These are phyloP conservation scores for Tephrocybe sp. DNA, from an alignment of 768 basidiomycete genomes.

Conservation along the genomic window DNA sequence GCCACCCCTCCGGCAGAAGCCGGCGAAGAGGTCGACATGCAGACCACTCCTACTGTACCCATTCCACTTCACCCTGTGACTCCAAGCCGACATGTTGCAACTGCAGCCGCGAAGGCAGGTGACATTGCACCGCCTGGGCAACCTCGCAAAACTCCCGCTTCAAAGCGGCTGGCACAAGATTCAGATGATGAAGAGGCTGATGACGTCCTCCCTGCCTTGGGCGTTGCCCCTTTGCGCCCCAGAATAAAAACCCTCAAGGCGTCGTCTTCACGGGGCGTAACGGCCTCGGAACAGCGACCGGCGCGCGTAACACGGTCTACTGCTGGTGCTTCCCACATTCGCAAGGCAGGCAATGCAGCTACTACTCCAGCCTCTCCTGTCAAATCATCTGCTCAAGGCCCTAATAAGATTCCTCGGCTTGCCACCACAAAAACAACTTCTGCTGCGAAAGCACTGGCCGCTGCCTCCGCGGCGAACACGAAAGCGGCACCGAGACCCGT, in stretches of 20 bases:
- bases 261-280: conserved; percentile 44
- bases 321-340: conserved; percentile 53
- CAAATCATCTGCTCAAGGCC: conserved; percentile 47
- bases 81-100: conserved; percentile 73
- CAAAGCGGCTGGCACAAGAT: conserved; percentile 68
- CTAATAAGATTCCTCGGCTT: conserved; percentile 72
- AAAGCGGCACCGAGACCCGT: conserved; percentile 21
- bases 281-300: conserved; percentile 72
- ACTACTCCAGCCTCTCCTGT: conserved; percentile 40
- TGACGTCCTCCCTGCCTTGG: conserved; percentile 66
- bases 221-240: conserved; percentile 43
- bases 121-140: conserved; percentile 79
- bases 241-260: conserved; percentile 40
- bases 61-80: conserved; percentile 70
- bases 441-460: conserved; percentile 42
- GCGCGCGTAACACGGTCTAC: conserved; percentile 73
- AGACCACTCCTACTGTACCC: conserved; percentile 38
- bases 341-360: conserved; percentile 46
- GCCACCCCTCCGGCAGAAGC: conserved; percentile 80
- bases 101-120: conserved; percentile 68
- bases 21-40: conserved; percentile 60
- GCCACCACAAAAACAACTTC: conserved; percentile 52
- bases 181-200: conserved; percentile 67
- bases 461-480: conserved; percentile 36
- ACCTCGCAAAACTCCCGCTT: conserved; percentile 83